Base-by-base conservation (phyloP, 305 asterid species). In the Ajuga reptans region DNA sequence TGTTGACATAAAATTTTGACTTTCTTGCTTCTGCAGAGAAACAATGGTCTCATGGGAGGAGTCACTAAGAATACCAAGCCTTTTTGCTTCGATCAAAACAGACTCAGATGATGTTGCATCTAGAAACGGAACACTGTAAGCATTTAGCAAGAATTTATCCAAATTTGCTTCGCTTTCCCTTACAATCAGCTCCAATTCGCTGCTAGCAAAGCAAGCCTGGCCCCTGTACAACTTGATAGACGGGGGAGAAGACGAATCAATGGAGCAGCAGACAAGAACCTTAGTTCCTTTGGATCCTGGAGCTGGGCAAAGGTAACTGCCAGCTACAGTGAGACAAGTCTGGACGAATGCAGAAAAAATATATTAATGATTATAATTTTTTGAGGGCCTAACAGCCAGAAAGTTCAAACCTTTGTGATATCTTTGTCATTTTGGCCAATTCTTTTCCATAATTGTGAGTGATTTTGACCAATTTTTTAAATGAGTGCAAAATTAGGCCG, bases 291-390 rank as follows among this genome's bases (percentile, higher is more conserved):
- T 93, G 70, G 96, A 90, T 46, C 96, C 97, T 60, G 99, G 96
- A 80, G 95, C 89, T 55, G 97, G 96, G 82, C 95, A 87, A 61
- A 93, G 94, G 81, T 85, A 91, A 86, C 96, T 87, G 73, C 89
- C 81, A 50, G 96, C 95, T 64, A 83, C 97, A 43, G 95, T 85
- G 56, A 91, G 85, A 81, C 84, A 75, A 68, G 87, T 80, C 99
- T 93, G 87, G 70, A 77, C 37, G 67, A 67, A 76, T 15, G 72
- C 65, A 53, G 59, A 51, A 65, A 16, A 52, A 42, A 57, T 36
- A 53, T 34, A 57, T 64, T 47, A 75, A 66, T 69, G 56, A 46
- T 67, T 41, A 39, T 7, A 0, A 2, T 7, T 39, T 39, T 39
- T 21, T 21, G 27, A 1, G 45, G 45, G 10, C 10, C 45, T 39